Evolutionary conservation across 2,329 filamentous ascomycete genomes (phyloP).

Genomic region (Pseudophaeomoniella oleicola): DNA sequence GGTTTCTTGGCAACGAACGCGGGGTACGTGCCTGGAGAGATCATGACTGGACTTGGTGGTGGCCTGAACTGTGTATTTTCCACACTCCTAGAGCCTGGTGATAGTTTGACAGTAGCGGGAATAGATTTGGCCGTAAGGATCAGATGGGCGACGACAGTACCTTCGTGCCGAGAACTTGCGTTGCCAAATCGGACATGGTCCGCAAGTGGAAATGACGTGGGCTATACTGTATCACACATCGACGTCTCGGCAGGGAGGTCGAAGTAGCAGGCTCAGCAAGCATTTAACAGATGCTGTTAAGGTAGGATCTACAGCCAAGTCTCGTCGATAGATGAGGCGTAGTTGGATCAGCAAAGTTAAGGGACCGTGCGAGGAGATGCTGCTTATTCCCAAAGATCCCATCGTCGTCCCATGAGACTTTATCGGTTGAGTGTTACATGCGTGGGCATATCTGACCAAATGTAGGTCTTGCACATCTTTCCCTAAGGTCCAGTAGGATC

Average conservation of each 20-base stretch:
- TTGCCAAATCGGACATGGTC: not conserved
- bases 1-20: slow-evolving; percentile 46
- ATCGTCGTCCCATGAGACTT: no score
- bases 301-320: not conserved
- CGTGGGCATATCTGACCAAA: no score
- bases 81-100: slow-evolving; percentile 42
- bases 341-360: no score
- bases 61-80: slow-evolving; percentile 36
- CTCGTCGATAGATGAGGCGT: no score
- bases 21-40: slow-evolving; percentile 39
- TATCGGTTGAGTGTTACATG: no score
- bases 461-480: not conserved
- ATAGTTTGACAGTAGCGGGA: slow-evolving; percentile 37
- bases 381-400: no score
- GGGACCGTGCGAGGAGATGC: no score
- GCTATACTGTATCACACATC: not conserved
- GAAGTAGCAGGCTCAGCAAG: not conserved
- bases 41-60: slow-evolving; percentile 17
- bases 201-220: not conserved
- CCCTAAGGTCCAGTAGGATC: not conserved
- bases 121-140: slow-evolving; percentile 44
- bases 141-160: slow-evolving; percentile 42
- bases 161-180: slow-evolving; percentile 3
- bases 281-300: not conserved
- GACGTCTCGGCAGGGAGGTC: not conserved